phyloP scores from a whole-genome alignment of 1,284 basidiomycete species.

The Leccinum pachyderme region DNA sequence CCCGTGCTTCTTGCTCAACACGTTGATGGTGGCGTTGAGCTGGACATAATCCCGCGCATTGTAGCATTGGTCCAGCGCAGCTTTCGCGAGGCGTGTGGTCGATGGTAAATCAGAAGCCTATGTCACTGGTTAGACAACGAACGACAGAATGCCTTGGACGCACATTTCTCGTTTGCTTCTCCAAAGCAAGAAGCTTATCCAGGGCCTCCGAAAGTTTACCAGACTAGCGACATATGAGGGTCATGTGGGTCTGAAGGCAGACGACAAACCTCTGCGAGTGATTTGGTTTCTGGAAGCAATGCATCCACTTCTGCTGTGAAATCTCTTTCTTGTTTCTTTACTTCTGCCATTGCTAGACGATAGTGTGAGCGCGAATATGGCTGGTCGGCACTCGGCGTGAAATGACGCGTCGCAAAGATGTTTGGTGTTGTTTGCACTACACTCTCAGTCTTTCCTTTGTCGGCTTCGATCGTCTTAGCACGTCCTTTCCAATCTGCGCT shows the following conservation, averaged over 20 bases:
- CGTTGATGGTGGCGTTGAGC: slow-evolving; percentile 71
- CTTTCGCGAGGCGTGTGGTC: slow-evolving; percentile 82
- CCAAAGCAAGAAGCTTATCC: slow-evolving; percentile 86
- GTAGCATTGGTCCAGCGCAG: slow-evolving; percentile 72
- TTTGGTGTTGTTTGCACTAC: slow-evolving; percentile 39
- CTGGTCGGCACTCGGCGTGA: slow-evolving; percentile 37
- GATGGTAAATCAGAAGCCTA: slow-evolving; percentile 92
- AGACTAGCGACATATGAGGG: slow-evolving; percentile 40
- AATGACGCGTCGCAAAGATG: slow-evolving; percentile 67
- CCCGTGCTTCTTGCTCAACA: slow-evolving; percentile 94
- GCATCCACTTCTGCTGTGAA: slow-evolving; percentile 69
- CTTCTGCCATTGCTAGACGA: slow-evolving; percentile 63
- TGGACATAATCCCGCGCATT: slow-evolving; percentile 66
- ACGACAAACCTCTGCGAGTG: slow-evolving; percentile 51
- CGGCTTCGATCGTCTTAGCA: slow-evolving; percentile 7
- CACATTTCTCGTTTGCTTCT: slow-evolving; percentile 97
- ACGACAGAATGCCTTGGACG: slow-evolving; percentile 22
- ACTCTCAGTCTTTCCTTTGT: slow-evolving; percentile 17
- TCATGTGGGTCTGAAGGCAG: neutral
- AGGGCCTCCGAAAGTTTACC: slow-evolving; percentile 83
- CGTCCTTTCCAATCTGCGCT: slow-evolving; percentile 27
- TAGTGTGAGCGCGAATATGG: slow-evolving; percentile 36
- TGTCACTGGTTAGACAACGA: slow-evolving; percentile 11
- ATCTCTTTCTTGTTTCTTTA: slow-evolving; percentile 78
- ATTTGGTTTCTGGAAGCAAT: slow-evolving; percentile 54